Percentiles rank a stretch among this genome's conserved stretches.
phyloP scores from a whole-genome alignment of 2,329 filamentous ascomycete species.

The Penicillium psychrosexuale region DNA sequence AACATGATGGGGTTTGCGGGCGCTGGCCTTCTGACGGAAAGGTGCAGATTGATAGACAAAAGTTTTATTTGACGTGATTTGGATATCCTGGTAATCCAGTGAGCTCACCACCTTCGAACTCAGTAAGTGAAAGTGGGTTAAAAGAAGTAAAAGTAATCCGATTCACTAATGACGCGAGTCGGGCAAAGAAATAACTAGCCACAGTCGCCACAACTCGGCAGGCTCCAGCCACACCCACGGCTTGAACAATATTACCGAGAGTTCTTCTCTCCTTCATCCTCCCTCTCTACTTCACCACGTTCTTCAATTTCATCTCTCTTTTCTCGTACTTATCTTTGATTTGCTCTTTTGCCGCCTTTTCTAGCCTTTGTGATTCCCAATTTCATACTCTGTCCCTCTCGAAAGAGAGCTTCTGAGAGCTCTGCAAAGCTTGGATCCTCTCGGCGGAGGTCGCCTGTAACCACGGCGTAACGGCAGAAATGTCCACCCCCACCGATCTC shows the following conservation, averaged over 20 bases:
- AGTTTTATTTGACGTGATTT: background rate
- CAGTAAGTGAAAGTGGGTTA: background rate
- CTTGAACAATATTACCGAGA: constrained; percentile 15
- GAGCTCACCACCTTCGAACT: background rate
- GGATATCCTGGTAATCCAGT: background rate
- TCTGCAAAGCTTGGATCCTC: constrained; percentile 25
- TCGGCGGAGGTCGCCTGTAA: constrained; percentile 29
- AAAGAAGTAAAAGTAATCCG: background rate
- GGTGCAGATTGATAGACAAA: background rate
- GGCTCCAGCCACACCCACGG: constrained; percentile 19
- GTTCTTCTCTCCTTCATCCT: constrained; percentile 23
- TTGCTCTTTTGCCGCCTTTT: constrained; percentile 17
- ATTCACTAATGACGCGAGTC: constrained; percentile 5
- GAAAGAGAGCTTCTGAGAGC: constrained; percentile 34
- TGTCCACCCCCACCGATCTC: constrained; percentile 48
- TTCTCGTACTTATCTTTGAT: constrained; percentile 15
- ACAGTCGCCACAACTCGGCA: constrained; percentile 7
- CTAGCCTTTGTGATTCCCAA: constrained; percentile 13
- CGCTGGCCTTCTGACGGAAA: background rate
- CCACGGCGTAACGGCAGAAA: constrained; percentile 41
- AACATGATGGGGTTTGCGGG: constrained; percentile 52
- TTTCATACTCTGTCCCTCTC: constrained; percentile 21
- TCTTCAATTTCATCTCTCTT: constrained; percentile 23
- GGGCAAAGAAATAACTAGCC: constrained; percentile 3
- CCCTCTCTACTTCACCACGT: constrained; percentile 20